Percentiles rank a stretch among this genome's conserved stretches.
phyloP scores from a whole-genome alignment of 352 stramenopile species.

The Pythium angustatum region DNA sequence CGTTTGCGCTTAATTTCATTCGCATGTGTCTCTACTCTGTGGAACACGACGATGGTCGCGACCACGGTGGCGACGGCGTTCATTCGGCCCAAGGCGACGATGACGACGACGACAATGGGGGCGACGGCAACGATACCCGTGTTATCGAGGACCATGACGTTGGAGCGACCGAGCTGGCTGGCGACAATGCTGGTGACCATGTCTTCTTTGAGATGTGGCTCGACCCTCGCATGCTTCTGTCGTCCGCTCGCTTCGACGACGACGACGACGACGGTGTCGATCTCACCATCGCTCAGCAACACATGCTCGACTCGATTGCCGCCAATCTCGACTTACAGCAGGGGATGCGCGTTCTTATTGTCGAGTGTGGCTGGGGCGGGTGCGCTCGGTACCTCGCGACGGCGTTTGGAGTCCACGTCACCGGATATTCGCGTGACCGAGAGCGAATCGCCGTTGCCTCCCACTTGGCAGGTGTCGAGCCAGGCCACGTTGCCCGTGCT shows the following conservation, averaged over 20 bases:
- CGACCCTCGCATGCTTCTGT: conserved; percentile 78
- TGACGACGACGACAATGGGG: background rate
- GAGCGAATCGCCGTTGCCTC: conserved; percentile 74
- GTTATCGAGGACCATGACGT: background rate
- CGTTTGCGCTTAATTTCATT: background rate
- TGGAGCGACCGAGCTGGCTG: background rate
- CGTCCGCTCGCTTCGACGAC: conserved; percentile 55
- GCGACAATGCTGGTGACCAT: conserved; percentile 45
- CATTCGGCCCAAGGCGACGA: background rate
- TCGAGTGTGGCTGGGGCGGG: conserved; percentile 83
- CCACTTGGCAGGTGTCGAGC: too few species aligned
- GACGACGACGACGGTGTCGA: conserved; percentile 41
- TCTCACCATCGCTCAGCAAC: conserved; percentile 44
- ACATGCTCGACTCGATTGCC: conserved; percentile 81
- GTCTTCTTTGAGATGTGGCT: conserved; percentile 83
- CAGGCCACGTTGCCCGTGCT: too few species aligned
- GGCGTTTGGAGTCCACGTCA: conserved; percentile 74
- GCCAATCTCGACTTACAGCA: conserved; percentile 74
- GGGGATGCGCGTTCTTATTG: conserved; percentile 63
- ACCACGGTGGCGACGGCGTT: background rate
- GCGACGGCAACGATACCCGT: background rate
- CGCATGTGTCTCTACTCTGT: background rate
- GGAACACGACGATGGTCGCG: background rate
- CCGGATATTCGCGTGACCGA: conserved; percentile 82
- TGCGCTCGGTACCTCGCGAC: conserved; percentile 79